phyloP scores from a whole-genome alignment of 2,329 filamentous ascomycete species.

The Colletotrichum kahawae region DNA sequence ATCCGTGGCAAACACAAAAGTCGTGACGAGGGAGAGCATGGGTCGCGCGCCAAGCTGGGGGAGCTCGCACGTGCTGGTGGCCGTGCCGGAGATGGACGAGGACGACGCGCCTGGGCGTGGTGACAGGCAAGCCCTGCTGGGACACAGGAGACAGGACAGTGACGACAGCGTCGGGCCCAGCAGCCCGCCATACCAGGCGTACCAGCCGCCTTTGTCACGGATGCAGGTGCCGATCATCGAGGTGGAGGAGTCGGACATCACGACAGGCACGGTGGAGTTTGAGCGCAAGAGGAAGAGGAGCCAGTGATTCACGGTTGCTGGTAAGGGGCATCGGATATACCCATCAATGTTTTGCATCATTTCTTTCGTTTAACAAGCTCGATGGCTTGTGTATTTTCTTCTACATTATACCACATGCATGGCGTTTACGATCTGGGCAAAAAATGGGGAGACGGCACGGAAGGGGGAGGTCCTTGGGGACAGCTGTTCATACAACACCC shows the following conservation, averaged over 20 bases:
- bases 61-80: conserved; percentile 41
- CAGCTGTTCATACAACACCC: background rate
- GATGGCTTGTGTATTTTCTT: background rate
- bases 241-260: conserved; percentile 26
- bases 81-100: conserved; percentile 45
- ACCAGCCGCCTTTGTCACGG: background rate
- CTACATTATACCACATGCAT: conserved; percentile 1
- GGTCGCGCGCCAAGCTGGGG: conserved; percentile 38
- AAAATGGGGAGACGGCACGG: background rate
- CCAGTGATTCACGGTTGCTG: background rate
- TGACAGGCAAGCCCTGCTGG: conserved; percentile 34
- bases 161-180: background rate
- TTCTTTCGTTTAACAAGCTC: background rate
- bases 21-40: conserved; percentile 24
- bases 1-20: conserved; percentile 18
- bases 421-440: background rate
- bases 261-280: conserved; percentile 28
- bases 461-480: background rate
- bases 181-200: background rate
- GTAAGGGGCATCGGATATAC: conserved; percentile 5
- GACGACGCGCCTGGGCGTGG: conserved; percentile 25
- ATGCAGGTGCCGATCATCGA: conserved; percentile 5
- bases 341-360: background rate
- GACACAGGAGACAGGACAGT: conserved; percentile 16
- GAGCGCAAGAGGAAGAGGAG: conserved; percentile 31